Base-by-base conservation (phyloP, 176 grass and related monocot species). In the Elymus sibiricus region DNA sequence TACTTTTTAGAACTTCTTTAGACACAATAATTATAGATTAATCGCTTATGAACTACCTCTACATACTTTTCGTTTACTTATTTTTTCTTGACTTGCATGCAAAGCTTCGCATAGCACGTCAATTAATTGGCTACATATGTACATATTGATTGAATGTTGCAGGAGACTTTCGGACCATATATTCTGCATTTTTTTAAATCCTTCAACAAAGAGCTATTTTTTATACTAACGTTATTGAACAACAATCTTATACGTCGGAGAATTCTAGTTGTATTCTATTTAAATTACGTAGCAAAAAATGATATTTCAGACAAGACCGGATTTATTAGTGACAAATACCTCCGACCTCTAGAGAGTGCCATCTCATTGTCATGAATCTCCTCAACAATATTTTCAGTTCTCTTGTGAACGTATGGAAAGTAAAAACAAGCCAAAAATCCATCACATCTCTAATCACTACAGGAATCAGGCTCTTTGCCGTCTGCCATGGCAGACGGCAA, bases 401-500 rank as follows among this genome's bases (percentile, higher is more conserved):
- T 26, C 8, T 35, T 27, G 37, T 11, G 25, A n/a, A 44, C 5
- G 4, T 16, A 3, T 5, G 6, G 39, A 72, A 37, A 73, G 42
- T 10, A 40, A 12, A 39, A 69, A 69, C 11, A 55, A 11, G 22
- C 7, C 2, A 13, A 16, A 31, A 70, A 17, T 29, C 44, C 28
- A 31, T 83, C 75, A 7, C 80, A 61, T 79, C 64, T 76, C 21
- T 37, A n/a, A n/a, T n/a, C n/a, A n/a, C n/a, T n/a, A n/a, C n/a
- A n/a, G n/a, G n/a, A n/a, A n/a, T n/a, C n/a, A n/a, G n/a, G n/a
- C n/a, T n/a, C n/a, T n/a, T n/a, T n/a, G n/a, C n/a, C n/a, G n/a
- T n/a, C n/a, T n/a, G n/a, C n/a, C n/a, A n/a, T n/a, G n/a, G n/a
- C n/a, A n/a, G n/a, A n/a, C n/a, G n/a, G n/a, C n/a, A n/a, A n/a